Evolutionary conservation across 495 filamentous ascomycete species (phyloP).

Genomic region (Pseudomonodictys pantanalensis): DNA sequence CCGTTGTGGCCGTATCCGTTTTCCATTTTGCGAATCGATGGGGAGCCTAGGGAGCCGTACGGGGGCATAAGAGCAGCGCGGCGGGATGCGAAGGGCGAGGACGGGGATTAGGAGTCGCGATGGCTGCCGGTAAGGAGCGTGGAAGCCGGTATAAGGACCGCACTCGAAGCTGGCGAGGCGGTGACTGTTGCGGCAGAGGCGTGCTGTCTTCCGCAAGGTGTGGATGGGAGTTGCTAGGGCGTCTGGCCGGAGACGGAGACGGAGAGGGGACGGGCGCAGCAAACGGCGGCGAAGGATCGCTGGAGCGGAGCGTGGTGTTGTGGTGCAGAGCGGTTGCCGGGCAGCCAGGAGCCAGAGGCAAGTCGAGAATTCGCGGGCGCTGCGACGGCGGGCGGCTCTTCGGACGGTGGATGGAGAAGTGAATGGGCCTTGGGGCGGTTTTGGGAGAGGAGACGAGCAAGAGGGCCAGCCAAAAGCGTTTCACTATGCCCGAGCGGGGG

Average conservation of each 20-base stretch:
- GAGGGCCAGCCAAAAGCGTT: constrained; percentile 13
- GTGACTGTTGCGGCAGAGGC: not conserved
- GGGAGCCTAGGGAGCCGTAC: constrained; percentile 69
- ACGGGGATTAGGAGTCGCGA: constrained; percentile 1
- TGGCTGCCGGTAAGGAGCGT: constrained; percentile 19
- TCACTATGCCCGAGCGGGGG: constrained; percentile 12
- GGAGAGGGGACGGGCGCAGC: not conserved
- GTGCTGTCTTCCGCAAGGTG: not conserved
- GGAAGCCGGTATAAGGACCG: constrained; percentile 12
- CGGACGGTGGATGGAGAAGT: not conserved
- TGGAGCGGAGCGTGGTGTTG: not conserved
- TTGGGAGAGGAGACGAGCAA: constrained; percentile 25
- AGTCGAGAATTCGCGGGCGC: not conserved
- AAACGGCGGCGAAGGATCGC: not conserved
- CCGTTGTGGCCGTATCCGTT: constrained; percentile 53
- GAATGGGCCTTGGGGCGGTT: constrained; percentile 7
- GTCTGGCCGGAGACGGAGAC: constrained; percentile 31
- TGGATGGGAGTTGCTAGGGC: not conserved
- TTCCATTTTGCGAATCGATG: constrained; percentile 82
- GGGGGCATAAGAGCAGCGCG: constrained; percentile 54
- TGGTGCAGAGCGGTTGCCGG: constrained; percentile 1
- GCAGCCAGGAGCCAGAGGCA: constrained; percentile 19
- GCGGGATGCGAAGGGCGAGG: not conserved
- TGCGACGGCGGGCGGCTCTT: constrained; percentile 30
- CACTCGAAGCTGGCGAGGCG: constrained; percentile 26